Base-by-base conservation (phyloP, 805 yeast genomes). In the Saturnispora hagleri region DNA sequence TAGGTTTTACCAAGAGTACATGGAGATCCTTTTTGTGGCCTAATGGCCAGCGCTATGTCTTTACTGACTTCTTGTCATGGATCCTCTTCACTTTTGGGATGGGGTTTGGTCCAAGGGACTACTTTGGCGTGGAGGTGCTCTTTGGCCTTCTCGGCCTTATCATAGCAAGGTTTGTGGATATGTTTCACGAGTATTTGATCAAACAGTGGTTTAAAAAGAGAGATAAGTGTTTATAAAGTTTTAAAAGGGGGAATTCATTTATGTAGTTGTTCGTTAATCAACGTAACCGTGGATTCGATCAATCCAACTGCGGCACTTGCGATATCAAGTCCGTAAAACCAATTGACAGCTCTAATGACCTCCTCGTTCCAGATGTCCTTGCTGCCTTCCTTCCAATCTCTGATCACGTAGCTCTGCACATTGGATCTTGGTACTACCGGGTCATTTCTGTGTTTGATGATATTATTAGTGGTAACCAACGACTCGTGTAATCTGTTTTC, bases 11-110 rank as follows among this genome's bases (percentile, higher is more conserved):
- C 22, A 20, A 18, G 5, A 24, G 28, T n/a, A 15, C 18, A 18
- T 40, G 36, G 38, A 40, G 45, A 18, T 20, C 40, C 3, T 10
- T 47, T 12, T 18, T 47, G 7, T 47, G 50, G 31, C 73, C 74
- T 27, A 63, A 67, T 17, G 97, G 97, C 1, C 75, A 81, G 50
- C 83, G 84, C 52, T 81, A 84, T 47, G 73, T 90, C 9, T 82
- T 81, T 47, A 91, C 97, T 0, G 99, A 93, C 66, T 69, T 79
- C 17, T 77, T 89, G 38, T 96, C 96, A 5, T 89, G 95, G 91
- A 67, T 87, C 1, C 69, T 93, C 41, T 81, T 82, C 58, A 72
- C 82, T 44, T 71, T 83, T 26, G 77, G 77, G 60, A 70, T 88
- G 55, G 95, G 96, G 2, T 71, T 80, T 46, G 73, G 81, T 51